Conservation (phyloP, 1,284 basidiomycete genomes). For the Microbotryomycetes sp. region DNA sequence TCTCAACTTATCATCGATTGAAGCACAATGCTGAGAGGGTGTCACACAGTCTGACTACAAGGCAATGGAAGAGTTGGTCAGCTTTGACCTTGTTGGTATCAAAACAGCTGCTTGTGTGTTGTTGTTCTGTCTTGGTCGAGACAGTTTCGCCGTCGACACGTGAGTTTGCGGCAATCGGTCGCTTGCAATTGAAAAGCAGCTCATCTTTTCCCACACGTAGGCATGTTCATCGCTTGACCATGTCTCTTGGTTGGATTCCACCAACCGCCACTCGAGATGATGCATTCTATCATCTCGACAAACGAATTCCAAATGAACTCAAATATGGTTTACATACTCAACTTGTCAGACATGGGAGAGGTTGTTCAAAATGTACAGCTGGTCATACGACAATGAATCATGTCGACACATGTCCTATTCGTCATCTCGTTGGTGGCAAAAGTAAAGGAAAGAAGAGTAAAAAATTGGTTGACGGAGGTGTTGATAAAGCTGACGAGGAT, state of each 20-base stretch:
- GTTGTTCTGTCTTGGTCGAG: conserved; percentile 64
- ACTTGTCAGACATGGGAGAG: conserved; percentile 57
- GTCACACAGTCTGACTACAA: conserved; percentile 51
- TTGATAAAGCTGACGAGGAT: neutral
- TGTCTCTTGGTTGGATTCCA: conserved; percentile 64
- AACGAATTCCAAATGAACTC: conserved; percentile 56
- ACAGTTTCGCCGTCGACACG: conserved; percentile 72
- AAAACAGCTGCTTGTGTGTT: conserved; percentile 73
- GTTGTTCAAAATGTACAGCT: conserved; percentile 40
- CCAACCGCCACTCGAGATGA: conserved; percentile 56
- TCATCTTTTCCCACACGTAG: conserved; percentile 11
- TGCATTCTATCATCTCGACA: conserved; percentile 64
- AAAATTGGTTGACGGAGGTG: neutral
- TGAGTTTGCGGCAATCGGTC: conserved; percentile 13
- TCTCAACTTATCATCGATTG: neutral
- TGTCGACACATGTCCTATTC: conserved; percentile 38
- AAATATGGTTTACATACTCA: conserved; percentile 67
- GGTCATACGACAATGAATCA: conserved; percentile 36
- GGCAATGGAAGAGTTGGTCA: conserved; percentile 62
- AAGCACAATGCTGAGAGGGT: neutral
- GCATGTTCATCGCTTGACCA: conserved; percentile 61
- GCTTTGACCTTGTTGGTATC: conserved; percentile 63
- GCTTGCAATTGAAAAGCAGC: neutral
- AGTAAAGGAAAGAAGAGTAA: neutral
- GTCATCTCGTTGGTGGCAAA: neutral